Evolutionary conservation across 495 filamentous ascomycete genomes (phyloP), one percentile per base, ranked within the genome.

Genomic region (Penicillium argentinense): DNA sequence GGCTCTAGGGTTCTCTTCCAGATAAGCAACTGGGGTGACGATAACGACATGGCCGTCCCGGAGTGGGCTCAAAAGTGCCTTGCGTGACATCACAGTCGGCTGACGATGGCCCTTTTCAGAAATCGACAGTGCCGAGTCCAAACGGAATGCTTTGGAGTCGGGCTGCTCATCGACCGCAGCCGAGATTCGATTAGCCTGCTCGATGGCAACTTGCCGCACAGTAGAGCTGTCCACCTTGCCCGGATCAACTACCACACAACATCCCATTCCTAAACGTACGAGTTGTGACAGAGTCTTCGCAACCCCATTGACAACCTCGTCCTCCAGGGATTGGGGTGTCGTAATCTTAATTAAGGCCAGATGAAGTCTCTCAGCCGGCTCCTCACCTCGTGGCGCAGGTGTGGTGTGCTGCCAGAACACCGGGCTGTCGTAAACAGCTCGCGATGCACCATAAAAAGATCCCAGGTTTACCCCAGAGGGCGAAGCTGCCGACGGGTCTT

Each of bases 341-440:
- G 85, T 80, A 33, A 97, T 75, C 61, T 95, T 96, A 41, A 99
- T 83, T 46, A 99, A 63, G 9, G 93, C 91, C 24, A 95, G 70
- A 64, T 97, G 90, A 17, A 91, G 66, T 24, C 78, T 75, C 37
- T 71, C 60, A 0, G 52, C 41, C 51, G 56, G 29, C 12, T 68
- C 66, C 23, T 57, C 57, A 16, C 57, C 39, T 50, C 40, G 64
- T 43, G 39, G 66, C 34, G 48, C 73, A 47, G 61, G 68, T 21
- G 57, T 68, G 16, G 67, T 64, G 28, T 74, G 58, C 38, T 80
- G 80, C 3, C 72, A 70, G 58, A 88, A 87, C 8, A 81, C 74
- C 0, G 85, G 83, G 45, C 72, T 83, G 19, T 84, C 69, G 49
- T 79, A 77, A 9, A 88, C 79, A 3, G 84, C 78, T 46, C 73